Percentiles rank a stretch among this genome's conserved stretches.
Evolutionary conservation across 441 rosid genomes (phyloP).

Genomic region (Adansonia madagascariensis): DNA sequence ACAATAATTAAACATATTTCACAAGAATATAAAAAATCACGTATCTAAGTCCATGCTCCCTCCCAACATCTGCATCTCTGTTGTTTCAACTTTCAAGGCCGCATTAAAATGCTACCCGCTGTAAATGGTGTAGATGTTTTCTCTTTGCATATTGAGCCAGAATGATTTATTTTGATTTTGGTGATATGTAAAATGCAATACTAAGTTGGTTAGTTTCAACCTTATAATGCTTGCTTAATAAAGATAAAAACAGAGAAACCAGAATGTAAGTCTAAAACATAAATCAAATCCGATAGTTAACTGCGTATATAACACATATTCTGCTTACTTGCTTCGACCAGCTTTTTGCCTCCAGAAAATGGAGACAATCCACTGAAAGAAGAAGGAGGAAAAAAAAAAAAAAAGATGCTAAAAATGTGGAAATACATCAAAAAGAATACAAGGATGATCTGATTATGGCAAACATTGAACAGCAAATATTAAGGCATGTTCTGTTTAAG

Average conservation of each 20-base stretch:
- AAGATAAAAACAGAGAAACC: too few relatives aligned
- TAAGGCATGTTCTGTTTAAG: too few relatives aligned
- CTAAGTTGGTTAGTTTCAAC: neutral
- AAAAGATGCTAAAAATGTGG: neutral
- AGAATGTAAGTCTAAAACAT: neutral
- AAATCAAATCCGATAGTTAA: too few relatives aligned
- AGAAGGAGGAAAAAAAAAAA: neutral
- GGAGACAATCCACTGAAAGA: slow-evolving; percentile 74
- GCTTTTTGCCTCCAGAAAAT: slow-evolving; percentile 82
- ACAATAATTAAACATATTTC: neutral
- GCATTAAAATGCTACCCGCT: neutral
- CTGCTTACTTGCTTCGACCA: slow-evolving; percentile 78
- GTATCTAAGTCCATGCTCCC: too few relatives aligned
- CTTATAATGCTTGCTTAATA: too few relatives aligned
- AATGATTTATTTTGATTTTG: neutral
- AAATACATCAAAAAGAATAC: neutral
- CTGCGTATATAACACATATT: neutral
- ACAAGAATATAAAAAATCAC: neutral
- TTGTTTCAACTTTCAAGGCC: neutral
- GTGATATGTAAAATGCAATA: neutral
- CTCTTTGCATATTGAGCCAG: neutral
- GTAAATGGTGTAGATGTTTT: neutral
- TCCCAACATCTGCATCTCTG: neutral
- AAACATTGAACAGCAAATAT: neutral
- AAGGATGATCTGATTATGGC: slow-evolving; percentile 9